Evolutionary conservation across 768 basidiomycete genomes (phyloP).

Genomic region (Chiua virens): DNA sequence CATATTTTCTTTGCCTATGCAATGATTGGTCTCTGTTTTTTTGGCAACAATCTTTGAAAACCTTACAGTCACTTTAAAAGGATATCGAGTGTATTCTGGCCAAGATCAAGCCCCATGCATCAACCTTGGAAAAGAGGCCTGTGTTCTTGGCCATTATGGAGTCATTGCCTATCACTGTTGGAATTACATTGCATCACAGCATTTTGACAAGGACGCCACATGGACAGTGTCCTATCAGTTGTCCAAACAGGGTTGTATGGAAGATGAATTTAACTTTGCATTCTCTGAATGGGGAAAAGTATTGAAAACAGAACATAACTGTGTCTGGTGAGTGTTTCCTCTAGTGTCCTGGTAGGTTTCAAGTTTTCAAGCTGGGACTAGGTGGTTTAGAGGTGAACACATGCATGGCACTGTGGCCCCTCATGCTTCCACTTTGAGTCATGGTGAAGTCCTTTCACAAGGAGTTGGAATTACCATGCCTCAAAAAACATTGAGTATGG

Average conservation of each 20-base stretch:
- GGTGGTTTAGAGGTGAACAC: slow-evolving; percentile 14
- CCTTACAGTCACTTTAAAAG: background rate
- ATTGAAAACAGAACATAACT: slow-evolving; percentile 1
- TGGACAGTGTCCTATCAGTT: slow-evolving; percentile 11
- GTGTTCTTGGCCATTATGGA: background rate
- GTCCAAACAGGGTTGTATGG: background rate
- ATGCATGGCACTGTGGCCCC: slow-evolving; percentile 11
- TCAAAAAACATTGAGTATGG: slow-evolving; percentile 1
- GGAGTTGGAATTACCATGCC: slow-evolving; percentile 3
- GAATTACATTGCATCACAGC: slow-evolving; percentile 7
- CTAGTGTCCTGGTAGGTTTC: background rate
- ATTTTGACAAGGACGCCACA: background rate
- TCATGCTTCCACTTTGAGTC: background rate
- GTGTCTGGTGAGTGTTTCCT: slow-evolving; percentile 1
- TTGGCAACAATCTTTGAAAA: too few species aligned
- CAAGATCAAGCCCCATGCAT: background rate
- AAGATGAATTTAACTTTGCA: slow-evolving; percentile 6
- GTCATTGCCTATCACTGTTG: slow-evolving; percentile 7
- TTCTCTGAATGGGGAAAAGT: background rate
- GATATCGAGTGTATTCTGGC: slow-evolving; percentile 1
- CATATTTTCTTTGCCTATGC: background rate
- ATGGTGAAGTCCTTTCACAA: background rate
- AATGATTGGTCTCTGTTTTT: background rate
- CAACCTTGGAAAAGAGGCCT: background rate
- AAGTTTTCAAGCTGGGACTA: background rate